Percentiles rank a stretch among this genome's conserved stretches.
Conservation (phyloP, 352 stramenopile species). For the Blastocystis sp. region DNA sequence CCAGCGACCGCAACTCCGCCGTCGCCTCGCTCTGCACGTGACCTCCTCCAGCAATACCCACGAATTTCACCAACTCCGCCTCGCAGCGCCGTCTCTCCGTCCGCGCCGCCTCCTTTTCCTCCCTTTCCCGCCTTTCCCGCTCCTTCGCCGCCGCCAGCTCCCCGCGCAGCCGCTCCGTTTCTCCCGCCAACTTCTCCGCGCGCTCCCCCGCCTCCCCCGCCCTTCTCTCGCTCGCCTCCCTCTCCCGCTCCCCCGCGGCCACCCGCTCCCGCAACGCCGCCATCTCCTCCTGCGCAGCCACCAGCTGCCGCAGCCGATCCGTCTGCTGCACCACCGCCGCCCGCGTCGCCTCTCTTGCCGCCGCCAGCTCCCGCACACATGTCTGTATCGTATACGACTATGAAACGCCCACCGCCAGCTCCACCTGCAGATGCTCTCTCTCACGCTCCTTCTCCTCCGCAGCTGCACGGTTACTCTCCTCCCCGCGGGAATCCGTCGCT, state of each 20-base stretch:
- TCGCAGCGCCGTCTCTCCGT: background rate
- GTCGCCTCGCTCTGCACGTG: background rate
- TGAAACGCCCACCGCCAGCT: conserved; percentile 58
- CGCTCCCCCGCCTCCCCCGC: background rate
- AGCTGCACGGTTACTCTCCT: too few species aligned
- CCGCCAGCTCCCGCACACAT: background rate
- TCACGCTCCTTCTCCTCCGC: background rate
- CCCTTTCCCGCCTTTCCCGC: too few species aligned
- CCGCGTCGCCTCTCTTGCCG: background rate
- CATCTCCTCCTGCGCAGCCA: conserved; percentile 4
- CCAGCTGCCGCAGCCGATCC: conserved; percentile 25
- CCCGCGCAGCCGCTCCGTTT: background rate
- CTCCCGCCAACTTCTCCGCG: conserved; percentile 8
- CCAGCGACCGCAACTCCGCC: background rate
- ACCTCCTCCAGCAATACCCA: too few species aligned
- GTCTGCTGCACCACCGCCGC: background rate
- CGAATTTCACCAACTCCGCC: background rate
- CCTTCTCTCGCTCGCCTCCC: background rate
- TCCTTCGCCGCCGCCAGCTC: background rate
- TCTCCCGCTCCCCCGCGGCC: conserved; percentile 59
- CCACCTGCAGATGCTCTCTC: conserved; percentile 9
- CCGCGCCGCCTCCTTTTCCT: background rate
- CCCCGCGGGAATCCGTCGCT: too few species aligned
- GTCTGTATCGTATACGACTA: background rate
- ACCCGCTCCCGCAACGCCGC: background rate